Evolutionary conservation across 2,329 filamentous ascomycete genomes (phyloP), one percentile per base, ranked within the genome.

Genomic region (Neocatenulostroma microsporum): DNA sequence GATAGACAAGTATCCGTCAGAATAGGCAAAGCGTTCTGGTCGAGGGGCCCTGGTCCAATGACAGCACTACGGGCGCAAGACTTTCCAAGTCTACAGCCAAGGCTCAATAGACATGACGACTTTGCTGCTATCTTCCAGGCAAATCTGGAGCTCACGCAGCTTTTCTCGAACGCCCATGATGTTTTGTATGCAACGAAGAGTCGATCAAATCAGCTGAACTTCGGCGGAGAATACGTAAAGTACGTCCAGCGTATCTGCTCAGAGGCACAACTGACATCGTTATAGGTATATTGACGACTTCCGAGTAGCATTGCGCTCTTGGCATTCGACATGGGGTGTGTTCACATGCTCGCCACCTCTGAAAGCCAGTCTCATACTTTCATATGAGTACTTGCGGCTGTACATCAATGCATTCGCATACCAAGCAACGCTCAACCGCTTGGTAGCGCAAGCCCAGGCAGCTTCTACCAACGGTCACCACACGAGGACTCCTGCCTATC

Each of bases 371-470:
- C 56, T 81, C 12, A 67, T 78, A 24, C 57, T 81, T 28, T 78
- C 75, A 0, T 80, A 78, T 49, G 74, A 80, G 46, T 81, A 80
- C 50, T 58, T 81, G 6, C 69, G 76, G 3, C 66, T 81, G 2
- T 81, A 81, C 49, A 75, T 78, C 42, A 80, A 80, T 39, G 77
- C 77, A 0, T 81, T 80, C 49, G 77, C 77, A 3, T 80, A 80
- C 21, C 37, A 49, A 37, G 54, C 54, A 7, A 56, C 54, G 2
- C 44, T 57, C n/a, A 56, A 54, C 25, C 52, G 54, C 13, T 44
- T 56, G 30, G 37, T 45, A 4, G 37, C 42, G 19, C 39, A 47
- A 28, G 32, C 39, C 18, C 24, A 52, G 24, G 43, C 50, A n/a
- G 47, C 53, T 4, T 40, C 45, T n/a, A 40, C 50, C 4, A 51